Evolutionary conservation across 768 basidiomycete genomes (phyloP), one percentile per base, ranked within the genome.

Genomic region (Astraeus odoratus): DNA sequence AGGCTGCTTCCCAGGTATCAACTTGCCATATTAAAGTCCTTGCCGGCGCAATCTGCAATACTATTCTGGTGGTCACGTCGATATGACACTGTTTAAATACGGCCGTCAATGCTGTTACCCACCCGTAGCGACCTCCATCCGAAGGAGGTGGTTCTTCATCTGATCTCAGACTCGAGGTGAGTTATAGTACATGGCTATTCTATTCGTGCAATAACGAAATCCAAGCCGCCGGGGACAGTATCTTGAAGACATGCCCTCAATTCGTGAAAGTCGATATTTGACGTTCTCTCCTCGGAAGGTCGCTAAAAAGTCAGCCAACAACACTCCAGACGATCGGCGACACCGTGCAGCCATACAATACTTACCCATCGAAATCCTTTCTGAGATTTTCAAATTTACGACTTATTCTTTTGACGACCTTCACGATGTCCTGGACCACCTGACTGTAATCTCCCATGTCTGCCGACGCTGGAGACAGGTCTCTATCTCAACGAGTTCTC

Each of bases 391-490:
- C 43, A 43, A 45, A 36, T 43, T 58, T 43, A 58, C 65, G 42
- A 54, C 54, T 39, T 53, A 60, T 48, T 56, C 59, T 42, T 41
- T 55, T 37, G 44, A 59, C 37, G 60, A 64, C 36, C 51, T 51
- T 23, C 45, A 49, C 37, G 59, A 66, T 36, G 42, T 52, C 13
- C 50, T 63, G 34, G 34, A 51, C 20, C 58, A 59, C 25, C 63
- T 68, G 7, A 59, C 63, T 6, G 51, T 53, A 3, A 53, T 79
- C 25, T 73, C 73, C 5, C 73, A 77, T 38, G 74, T 78, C 13
- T 80, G 72, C 31, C 58, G 55, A 25, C 68, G 65, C 43, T 81
- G 78, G 78, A 65, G 77, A 44, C 51, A 64, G n/a, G 53, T 76
- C 15, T 68, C 74, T 3, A 58, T 78, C 7, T 58, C 67, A 8